These are phyloP conservation scores for Gossypium stocksii DNA, from an alignment of 345 rosid species.

Conservation along the genomic window DNA sequence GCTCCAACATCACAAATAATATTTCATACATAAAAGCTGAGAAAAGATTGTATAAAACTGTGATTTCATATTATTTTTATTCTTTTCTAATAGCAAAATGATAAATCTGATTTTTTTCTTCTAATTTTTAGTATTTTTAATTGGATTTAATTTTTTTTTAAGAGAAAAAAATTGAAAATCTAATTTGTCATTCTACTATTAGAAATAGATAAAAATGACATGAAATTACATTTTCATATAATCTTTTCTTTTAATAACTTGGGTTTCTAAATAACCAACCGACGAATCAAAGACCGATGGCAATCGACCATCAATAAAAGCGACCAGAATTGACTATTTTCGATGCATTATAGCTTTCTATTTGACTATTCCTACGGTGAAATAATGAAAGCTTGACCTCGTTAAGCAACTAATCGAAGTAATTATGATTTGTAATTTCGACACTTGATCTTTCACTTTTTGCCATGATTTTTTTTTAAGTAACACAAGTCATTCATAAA, in stretches of 20 bases:
- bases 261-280: too few relatives aligned
- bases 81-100: accelerated
- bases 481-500: slow-evolving; percentile 9
- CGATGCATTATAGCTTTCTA: not conserved
- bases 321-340: not conserved
- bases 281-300: accelerated
- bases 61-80: accelerated
- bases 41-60: too few relatives aligned
- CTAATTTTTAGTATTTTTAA: too few relatives aligned
- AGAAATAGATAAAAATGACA: accelerated
- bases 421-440: not conserved
- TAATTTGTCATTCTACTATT: too few relatives aligned
- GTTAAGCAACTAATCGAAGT: not conserved
- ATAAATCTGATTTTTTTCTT: accelerated
- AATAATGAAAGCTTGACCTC: not conserved
- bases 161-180: too few relatives aligned
- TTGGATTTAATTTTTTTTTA: too few relatives aligned
- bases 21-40: too few relatives aligned
- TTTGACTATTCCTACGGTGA: not conserved
- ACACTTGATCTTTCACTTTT: not conserved
- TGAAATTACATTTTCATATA: too few relatives aligned
- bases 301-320: not conserved
- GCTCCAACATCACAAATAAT: too few relatives aligned
- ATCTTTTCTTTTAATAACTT: accelerated
- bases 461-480: not conserved